Conservation (phyloP, 2,329 filamentous ascomycete species). For the Thielaviopsis euricoi region DNA sequence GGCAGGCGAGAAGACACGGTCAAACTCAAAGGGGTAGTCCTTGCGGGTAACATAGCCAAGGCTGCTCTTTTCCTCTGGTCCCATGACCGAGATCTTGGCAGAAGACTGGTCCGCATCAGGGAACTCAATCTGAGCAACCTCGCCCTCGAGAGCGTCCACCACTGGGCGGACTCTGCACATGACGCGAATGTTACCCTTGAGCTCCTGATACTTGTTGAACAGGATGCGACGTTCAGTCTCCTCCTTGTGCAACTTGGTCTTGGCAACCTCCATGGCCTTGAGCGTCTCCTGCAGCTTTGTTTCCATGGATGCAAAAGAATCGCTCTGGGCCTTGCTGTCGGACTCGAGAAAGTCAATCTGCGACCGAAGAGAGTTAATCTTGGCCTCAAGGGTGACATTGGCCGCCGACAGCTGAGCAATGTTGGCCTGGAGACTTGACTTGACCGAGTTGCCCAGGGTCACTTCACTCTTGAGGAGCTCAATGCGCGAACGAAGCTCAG, state of each 20-base stretch:
- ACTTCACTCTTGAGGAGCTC: conserved; percentile 33
- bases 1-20: conserved; percentile 71
- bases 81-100: conserved; percentile 70
- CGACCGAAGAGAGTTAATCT: conserved; percentile 58
- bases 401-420: conserved; percentile 43
- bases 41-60: conserved; percentile 61
- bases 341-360: conserved; percentile 83
- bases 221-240: conserved; percentile 80
- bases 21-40: conserved; percentile 75
- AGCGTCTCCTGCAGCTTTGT: conserved; percentile 64
- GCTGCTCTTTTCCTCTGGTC: conserved; percentile 69
- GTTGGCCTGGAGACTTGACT: conserved; percentile 33
- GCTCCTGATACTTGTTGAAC: conserved; percentile 94
- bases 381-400: conserved; percentile 53
- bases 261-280: conserved; percentile 48
- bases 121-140: conserved; percentile 58
- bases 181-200: conserved; percentile 95
- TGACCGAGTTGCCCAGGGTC: conserved; percentile 47
- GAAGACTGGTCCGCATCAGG: conserved; percentile 64
- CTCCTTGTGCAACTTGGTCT: conserved; percentile 74
- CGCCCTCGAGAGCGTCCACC: conserved; percentile 39
- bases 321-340: conserved; percentile 74
- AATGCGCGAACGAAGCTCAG: conserved; percentile 27
- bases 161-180: conserved; percentile 89
- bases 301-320: conserved; percentile 70